A percentile compares a stretch with the other conserved stretches of the same genome.
These are phyloP conservation scores for Cyanodermella asteris DNA, from an alignment of 2,329 filamentous ascomycete species.

Conservation along the genomic window DNA sequence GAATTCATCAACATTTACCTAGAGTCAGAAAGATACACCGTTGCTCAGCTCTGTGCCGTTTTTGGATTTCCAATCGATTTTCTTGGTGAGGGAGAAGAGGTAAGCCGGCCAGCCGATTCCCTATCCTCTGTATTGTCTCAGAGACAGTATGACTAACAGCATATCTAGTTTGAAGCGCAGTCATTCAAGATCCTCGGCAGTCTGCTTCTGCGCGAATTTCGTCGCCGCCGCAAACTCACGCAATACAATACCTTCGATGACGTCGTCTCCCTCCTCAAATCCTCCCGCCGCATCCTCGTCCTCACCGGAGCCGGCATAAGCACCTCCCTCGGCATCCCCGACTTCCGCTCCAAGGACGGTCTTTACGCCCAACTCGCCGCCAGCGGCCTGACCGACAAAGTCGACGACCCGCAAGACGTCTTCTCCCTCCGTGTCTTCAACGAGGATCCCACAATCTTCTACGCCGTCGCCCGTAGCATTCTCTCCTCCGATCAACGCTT, in stretches of 20 bases:
- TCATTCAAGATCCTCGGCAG: conserved; percentile 57
- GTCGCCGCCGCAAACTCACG: conserved; percentile 56
- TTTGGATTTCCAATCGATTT: too few species aligned
- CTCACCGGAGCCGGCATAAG: conserved; percentile 67
- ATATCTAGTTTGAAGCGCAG: conserved; percentile 47
- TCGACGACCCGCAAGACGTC: conserved; percentile 89
- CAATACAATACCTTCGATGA: conserved; percentile 75
- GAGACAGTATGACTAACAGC: conserved; percentile 48
- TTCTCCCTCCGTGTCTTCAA: conserved; percentile 81
- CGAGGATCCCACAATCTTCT: conserved; percentile 75
- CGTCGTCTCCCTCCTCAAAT: conserved; percentile 53
- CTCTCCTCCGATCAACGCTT: conserved; percentile 58
- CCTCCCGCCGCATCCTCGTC: conserved; percentile 67
- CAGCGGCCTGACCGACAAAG: conserved; percentile 53
- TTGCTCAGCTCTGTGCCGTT: conserved; percentile 60
- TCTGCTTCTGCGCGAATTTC: conserved; percentile 59
- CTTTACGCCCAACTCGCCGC: conserved; percentile 71
- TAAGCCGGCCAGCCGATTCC: conserved; percentile 51
- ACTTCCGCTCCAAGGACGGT: conserved; percentile 85
- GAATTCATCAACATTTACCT: too few species aligned
- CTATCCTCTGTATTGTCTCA: conserved; percentile 73
- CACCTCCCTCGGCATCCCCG: conserved; percentile 86
- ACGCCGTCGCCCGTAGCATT: conserved; percentile 76
- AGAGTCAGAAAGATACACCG: conserved; percentile 42
- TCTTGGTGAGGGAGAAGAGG: conserved; percentile 42